Base-by-base conservation (phyloP, 139 green algal genomes). In the Chlamydomonas eustigma region DNA sequence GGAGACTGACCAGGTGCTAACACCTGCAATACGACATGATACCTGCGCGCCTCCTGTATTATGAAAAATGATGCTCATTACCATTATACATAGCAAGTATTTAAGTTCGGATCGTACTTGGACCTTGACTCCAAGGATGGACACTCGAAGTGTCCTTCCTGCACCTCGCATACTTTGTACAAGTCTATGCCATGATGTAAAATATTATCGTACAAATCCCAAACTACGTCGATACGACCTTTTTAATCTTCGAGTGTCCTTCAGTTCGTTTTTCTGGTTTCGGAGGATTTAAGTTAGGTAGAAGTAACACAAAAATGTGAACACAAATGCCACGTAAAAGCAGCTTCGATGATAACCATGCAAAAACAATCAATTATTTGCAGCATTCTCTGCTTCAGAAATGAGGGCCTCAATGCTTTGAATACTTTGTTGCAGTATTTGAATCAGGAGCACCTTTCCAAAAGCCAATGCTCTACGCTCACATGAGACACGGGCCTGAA, bases 401-500 rank as follows among this genome's bases (percentile, higher is more conserved):
- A 86, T 82, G 1, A 28, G 39, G 22, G 76, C 18, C 24, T 70
- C 58, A 22, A 88, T 82, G 58, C 5, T 50, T 0, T 66, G 39
- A 38, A 87, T 82, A 3, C 6, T 34, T 6, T 37, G 1, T 2
- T 34, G 50, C 28, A 70, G 18, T 8, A 70, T 28, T 6, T 85
- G 51, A 2, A 91, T 75, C 68, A 95, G 76, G 50, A 96, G 82
- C 67, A 50, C 31, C 33, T 88, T 78, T 0, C 85, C 93, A 64
- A 97, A 92, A 4, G 74, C 52, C 66, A 98, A 83, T 50, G 93
- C 95, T 1, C 85, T 78, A 32, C 84, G 78, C 84, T 98, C 94
- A 73, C 91, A 97, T 12, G 76, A 82, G 0, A 91, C 91, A 5
- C 91, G 85, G 33, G 78, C 30, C 30, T 94, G 87, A 4, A 75